phyloP scores from a whole-genome alignment of 257 asterid species.

The Scutellaria galericulata region DNA sequence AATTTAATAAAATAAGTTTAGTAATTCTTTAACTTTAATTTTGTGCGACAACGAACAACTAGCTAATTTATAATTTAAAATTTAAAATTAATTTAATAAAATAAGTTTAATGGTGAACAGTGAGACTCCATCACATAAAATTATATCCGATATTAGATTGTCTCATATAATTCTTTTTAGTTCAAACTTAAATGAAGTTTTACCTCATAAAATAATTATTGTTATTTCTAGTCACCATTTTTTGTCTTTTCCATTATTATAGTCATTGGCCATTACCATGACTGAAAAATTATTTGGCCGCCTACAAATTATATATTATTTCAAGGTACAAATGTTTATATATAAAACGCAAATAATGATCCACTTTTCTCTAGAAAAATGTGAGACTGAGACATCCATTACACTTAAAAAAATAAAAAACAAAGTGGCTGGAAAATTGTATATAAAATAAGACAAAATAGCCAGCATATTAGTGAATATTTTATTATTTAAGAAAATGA shows the following conservation, averaged over 20 bases:
- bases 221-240: conserved; percentile 37
- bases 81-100: too few relatives aligned
- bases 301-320: conserved; percentile 13
- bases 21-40: too few relatives aligned
- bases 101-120: too few relatives aligned
- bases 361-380: conserved; percentile 22
- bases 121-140: too few relatives aligned
- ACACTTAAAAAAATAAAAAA: not conserved
- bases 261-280: conserved; percentile 27
- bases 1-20: too few relatives aligned
- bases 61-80: too few relatives aligned
- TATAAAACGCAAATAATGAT: conserved; percentile 19
- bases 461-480: conserved; percentile 20
- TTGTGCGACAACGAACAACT: too few relatives aligned
- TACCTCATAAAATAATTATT: not conserved
- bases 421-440: conserved; percentile 25
- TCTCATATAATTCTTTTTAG: too few relatives aligned
- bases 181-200: not conserved
- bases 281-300: conserved; percentile 30
- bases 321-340: conserved; percentile 12
- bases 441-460: conserved; percentile 38
- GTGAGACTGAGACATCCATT: conserved; percentile 35
- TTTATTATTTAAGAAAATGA: conserved; percentile 36
- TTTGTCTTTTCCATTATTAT: conserved; percentile 32
- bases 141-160: too few relatives aligned